Evolutionary conservation across 345 rosid species (phyloP).

Genomic region (Cardamine chenopodiifolia): DNA sequence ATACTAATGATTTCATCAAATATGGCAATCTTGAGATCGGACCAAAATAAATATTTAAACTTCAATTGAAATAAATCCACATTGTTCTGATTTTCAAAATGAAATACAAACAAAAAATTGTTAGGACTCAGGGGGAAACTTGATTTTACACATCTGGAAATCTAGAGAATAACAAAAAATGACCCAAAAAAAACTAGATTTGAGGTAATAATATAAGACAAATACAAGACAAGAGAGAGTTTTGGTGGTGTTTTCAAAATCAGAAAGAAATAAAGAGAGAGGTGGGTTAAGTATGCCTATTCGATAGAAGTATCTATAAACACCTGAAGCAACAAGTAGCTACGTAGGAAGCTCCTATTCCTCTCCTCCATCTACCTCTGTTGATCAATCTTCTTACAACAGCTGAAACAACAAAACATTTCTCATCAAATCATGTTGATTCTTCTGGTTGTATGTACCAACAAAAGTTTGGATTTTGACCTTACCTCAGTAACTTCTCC

Average conservation of each 20-base stretch:
- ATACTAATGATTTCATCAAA: not conserved
- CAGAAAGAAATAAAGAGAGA: constrained; percentile 28
- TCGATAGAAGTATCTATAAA: constrained; percentile 37
- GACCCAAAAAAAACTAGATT: constrained; percentile 7
- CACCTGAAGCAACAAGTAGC: constrained; percentile 42
- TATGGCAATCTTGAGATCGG: not conserved
- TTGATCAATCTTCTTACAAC: constrained; percentile 40
- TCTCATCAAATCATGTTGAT: not conserved
- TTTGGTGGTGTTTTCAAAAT: constrained; percentile 22
- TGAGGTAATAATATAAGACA: constrained; percentile 38
- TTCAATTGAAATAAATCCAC: not conserved
- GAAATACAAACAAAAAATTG: constrained; percentile 15
- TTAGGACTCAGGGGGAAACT: constrained; percentile 18
- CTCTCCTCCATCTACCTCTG: constrained; percentile 32
- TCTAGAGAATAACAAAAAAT: constrained; percentile 20
- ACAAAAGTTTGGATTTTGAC: constrained; percentile 6
- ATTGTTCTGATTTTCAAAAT: not conserved
- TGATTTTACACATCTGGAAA: constrained; percentile 38
- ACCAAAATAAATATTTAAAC: not conserved
- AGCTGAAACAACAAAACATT: constrained; percentile 24
- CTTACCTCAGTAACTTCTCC: constrained; percentile 34
- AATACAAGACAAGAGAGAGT: constrained; percentile 34
- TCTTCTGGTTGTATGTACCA: not conserved
- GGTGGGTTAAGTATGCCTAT: constrained; percentile 41
- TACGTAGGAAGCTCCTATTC: constrained; percentile 34